These are phyloP conservation scores for Phytopythium vexans DNA, from an alignment of 352 stramenopile species.

Conservation along the genomic window DNA sequence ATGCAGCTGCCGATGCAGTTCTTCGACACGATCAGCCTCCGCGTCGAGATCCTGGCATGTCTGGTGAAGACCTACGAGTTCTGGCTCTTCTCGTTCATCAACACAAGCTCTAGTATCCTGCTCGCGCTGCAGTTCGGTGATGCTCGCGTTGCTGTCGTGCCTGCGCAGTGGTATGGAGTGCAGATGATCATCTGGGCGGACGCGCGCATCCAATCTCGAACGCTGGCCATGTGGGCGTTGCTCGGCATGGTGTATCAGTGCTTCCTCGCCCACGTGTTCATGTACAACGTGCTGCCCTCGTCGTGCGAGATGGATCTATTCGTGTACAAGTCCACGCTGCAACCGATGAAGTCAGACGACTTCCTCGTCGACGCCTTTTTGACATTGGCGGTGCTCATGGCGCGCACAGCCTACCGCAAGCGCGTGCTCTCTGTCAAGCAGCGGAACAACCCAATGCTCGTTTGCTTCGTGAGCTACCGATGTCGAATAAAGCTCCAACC, in stretches of 20 bases:
- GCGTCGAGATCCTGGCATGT: conserved; percentile 17
- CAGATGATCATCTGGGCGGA: conserved; percentile 16
- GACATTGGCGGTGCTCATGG: conserved; percentile 6
- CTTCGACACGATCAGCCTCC: conserved; percentile 10
- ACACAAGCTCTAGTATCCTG: conserved; percentile 8
- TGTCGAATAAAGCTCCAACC: conserved; percentile 10
- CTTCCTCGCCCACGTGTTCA: not conserved
- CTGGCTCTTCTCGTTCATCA: conserved; percentile 25
- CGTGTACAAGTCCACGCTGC: not conserved
- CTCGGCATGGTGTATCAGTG: not conserved
- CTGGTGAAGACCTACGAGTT: conserved; percentile 23
- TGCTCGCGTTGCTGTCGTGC: conserved; percentile 3
- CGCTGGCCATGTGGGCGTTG: conserved; percentile 2
- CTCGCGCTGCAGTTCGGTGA: conserved; percentile 11
- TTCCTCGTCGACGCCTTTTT: conserved; percentile 12
- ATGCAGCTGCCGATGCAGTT: conserved; percentile 1
- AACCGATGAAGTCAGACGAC: conserved; percentile 1
- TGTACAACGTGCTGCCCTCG: not conserved
- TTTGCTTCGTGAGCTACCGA: conserved; percentile 19
- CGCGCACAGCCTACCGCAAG: conserved; percentile 14
- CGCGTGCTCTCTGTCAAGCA: not conserved
- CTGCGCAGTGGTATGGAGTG: conserved; percentile 10
- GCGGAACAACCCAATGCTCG: conserved; percentile 1
- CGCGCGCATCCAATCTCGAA: conserved; percentile 14
- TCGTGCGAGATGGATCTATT: not conserved